Base-by-base conservation (phyloP, 495 filamentous ascomycete species). In the Aspergillus cristatus region DNA sequence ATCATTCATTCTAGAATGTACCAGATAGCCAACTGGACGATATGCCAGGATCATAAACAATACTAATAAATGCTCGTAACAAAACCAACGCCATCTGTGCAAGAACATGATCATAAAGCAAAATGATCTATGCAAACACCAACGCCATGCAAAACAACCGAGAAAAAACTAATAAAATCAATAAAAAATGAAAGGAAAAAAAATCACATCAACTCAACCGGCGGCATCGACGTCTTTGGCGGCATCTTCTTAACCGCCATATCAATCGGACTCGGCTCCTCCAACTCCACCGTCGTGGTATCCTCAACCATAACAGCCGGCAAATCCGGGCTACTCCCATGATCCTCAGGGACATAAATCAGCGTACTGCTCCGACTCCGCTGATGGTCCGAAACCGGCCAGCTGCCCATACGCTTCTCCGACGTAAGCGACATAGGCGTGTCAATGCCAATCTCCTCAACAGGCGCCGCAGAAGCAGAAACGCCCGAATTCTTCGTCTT, bases 241-340 rank as follows among this genome's bases (percentile, higher is more conserved):
- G 78, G 67, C 42, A 76, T 78, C 44, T 76, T 74, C 56, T 57
- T 74, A 32, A 58, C 38, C 43, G 58, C 60, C 46, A 50, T 62
- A 37, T 65, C 71, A 37, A 64, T 55, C 0, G 62, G 62, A 14
- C 65, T 72, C 54, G 60, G 49, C 3, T 46, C 50, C 41, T 70
- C 61, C 54, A 39, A 25, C 17, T 55, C 59, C 24, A 61, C 71
- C 34, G 80, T 72, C 17, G 76, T 93, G 50, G 82, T 84, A 62
- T 97, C 93, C 51, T 93, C 85, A 5, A 98, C 87, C 45, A 84
- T 78, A 17, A 98, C 94, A 8, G 83, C 85, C 0, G 91, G 91
- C 42, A 98, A 57, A 51, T 79, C 71, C 8, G 85, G 84, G 53
- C 76, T 84, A 37, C 74, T 65, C 3, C 85, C 83, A 53, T 90